These are phyloP conservation scores for Polysphondylium violaceum DNA, from an alignment of 78 protist genomes.

Conservation along the genomic window DNA sequence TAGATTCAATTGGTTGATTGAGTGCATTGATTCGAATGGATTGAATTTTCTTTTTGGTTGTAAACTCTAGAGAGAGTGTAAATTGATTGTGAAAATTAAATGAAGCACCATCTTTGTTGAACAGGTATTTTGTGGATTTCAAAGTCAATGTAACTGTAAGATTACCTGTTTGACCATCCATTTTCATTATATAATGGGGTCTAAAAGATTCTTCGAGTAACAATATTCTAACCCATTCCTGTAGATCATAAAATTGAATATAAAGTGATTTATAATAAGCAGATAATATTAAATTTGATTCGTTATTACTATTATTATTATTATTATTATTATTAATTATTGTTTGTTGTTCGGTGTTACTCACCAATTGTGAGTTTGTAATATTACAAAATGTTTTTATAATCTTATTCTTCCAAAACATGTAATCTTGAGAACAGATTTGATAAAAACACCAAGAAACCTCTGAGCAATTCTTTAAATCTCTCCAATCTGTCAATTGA, in stretches of 20 bases:
- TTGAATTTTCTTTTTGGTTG: slow-evolving; percentile 10
- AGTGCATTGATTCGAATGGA: slow-evolving; percentile 20
- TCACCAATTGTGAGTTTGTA: background rate
- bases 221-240: slow-evolving; percentile 52
- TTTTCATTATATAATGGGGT: slow-evolving; percentile 21
- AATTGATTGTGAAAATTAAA: slow-evolving; percentile 67
- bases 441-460: slow-evolving; percentile 18
- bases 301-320: background rate
- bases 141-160: slow-evolving; percentile 36
- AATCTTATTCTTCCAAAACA: slow-evolving; percentile 63
- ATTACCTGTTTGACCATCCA: background rate
- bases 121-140: slow-evolving; percentile 46
- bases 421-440: slow-evolving; percentile 32
- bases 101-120: slow-evolving; percentile 68
- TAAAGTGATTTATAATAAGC: slow-evolving; percentile 24
- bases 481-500: slow-evolving; percentile 24
- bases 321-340: slow-evolving; percentile 1
- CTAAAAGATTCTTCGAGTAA: slow-evolving; percentile 68
- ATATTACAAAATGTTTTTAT: slow-evolving; percentile 1
- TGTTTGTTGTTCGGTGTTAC: background rate
- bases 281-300: background rate
- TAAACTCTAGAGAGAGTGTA: slow-evolving; percentile 48
- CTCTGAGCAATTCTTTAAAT: slow-evolving; percentile 13
- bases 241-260: slow-evolving; percentile 11
- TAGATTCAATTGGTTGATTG: slow-evolving; percentile 20